Evolutionary conservation across 208 protist species (phyloP).

Genomic region (Trichomonas vaginalis): DNA sequence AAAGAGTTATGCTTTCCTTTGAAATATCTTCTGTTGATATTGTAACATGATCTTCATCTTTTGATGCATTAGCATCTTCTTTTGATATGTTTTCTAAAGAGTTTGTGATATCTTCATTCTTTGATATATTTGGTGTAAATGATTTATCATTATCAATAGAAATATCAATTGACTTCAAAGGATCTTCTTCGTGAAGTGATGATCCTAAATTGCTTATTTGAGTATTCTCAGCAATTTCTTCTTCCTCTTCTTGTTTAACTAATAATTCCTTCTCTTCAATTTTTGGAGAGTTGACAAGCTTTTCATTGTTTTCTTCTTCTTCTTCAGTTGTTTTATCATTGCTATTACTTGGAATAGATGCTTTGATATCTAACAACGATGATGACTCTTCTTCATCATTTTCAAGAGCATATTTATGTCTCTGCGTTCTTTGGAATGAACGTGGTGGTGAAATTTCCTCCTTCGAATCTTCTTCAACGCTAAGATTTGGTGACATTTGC

Average conservation of each 20-base stretch:
- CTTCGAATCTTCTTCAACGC: background rate
- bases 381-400: background rate
- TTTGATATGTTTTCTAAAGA: no score
- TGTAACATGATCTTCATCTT: no score
- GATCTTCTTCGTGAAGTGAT: background rate
- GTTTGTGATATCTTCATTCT: no score
- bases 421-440: background rate
- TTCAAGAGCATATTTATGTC: background rate
- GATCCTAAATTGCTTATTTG: background rate
- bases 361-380: background rate
- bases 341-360: background rate
- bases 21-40: no score
- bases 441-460: background rate
- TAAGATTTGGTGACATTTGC: background rate
- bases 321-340: no score
- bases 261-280: no score
- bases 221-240: background rate
- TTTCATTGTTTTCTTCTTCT: background rate
- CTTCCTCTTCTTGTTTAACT: background rate
- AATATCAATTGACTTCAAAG: background rate
- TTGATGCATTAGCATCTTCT: no score
- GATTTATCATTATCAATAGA: no score
- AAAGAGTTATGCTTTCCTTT: no score
- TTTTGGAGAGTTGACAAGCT: no score
- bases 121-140: no score